phyloP scores from a whole-genome alignment of 495 filamentous ascomycete species.

The Penicillium mononematosum region DNA sequence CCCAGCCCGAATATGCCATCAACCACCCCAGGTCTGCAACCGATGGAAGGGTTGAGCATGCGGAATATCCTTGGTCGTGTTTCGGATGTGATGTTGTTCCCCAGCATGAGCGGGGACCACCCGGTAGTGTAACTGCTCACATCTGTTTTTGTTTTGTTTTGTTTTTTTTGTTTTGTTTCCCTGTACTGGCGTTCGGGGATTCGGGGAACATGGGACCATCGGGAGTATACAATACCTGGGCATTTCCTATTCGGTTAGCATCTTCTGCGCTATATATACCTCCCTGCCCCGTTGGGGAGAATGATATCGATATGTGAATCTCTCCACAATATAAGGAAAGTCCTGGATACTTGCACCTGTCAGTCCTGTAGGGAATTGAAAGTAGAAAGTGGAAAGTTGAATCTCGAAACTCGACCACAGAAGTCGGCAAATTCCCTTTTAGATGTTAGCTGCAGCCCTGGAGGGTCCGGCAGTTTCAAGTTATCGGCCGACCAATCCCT shows the following conservation, averaged over 20 bases:
- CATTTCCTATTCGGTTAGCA: not conserved
- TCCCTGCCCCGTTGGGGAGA: not conserved
- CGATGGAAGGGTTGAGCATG: conserved; percentile 27
- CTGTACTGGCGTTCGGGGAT: conserved; percentile 2
- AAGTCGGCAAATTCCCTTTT: not conserved
- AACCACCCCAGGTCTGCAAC: not conserved
- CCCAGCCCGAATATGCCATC: conserved; percentile 15
- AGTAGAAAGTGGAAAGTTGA: not conserved
- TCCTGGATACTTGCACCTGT: not conserved
- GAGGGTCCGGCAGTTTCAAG: not conserved
- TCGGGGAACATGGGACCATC: not conserved
- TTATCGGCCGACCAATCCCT: not conserved
- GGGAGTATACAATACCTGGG: conserved; percentile 2
- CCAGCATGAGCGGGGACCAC: conserved; percentile 30
- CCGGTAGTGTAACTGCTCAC: conserved; percentile 9
- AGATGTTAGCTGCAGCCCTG: not conserved
- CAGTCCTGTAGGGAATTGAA: not conserved
- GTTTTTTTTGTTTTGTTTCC: not conserved
- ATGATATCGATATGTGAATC: not conserved
- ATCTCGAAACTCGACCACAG: no score
- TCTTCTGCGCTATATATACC: conserved; percentile 1
- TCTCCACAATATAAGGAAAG: not conserved
- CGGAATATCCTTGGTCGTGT: conserved; percentile 34
- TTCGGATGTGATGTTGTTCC: conserved; percentile 47
- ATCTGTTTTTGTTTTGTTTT: not conserved